A percentile compares a stretch with the other conserved stretches of the same genome.
These are phyloP conservation scores for Salinomyces thailandicus DNA, from an alignment of 2,329 filamentous ascomycete genomes.

Conservation along the genomic window DNA sequence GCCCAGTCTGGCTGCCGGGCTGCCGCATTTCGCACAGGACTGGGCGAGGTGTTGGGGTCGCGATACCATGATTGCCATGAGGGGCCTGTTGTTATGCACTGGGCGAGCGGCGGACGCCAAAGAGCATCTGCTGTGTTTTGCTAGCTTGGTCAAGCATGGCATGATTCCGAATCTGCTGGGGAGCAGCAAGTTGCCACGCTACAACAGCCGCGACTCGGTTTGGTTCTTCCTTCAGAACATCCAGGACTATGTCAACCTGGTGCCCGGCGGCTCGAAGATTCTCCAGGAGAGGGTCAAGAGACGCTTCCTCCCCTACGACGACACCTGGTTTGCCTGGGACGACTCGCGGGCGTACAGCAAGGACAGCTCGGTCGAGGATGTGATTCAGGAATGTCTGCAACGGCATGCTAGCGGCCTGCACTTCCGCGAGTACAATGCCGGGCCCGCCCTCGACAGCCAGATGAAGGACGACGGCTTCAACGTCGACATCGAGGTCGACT, in stretches of 20 bases:
- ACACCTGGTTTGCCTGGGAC: constrained; percentile 79
- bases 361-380: constrained; percentile 71
- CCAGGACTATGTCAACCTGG: constrained; percentile 80
- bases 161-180: constrained; percentile 95
- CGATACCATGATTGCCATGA: constrained; percentile 91
- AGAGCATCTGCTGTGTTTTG: constrained; percentile 91
- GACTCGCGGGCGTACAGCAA: constrained; percentile 78
- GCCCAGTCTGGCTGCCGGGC: constrained; percentile 77
- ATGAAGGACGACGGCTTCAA: constrained; percentile 92
- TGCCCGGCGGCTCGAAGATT: constrained; percentile 62
- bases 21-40: constrained; percentile 86
- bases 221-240: constrained; percentile 98
- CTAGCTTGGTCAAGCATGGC: constrained; percentile 91
- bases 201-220: constrained; percentile 91
- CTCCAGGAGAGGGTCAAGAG: constrained; percentile 68
- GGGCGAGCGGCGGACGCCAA: constrained; percentile 79
- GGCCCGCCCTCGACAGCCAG: constrained; percentile 75
- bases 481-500: constrained; percentile 82
- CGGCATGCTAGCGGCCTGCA: constrained; percentile 82
- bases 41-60: constrained; percentile 97
- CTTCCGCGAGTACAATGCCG: constrained; percentile 91
- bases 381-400: constrained; percentile 89
- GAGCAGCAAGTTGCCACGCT: constrained; percentile 74
- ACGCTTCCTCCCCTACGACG: constrained; percentile 88
- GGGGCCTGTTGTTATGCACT: constrained; percentile 83